A percentile compares a stretch with the other conserved stretches of the same genome.
phyloP scores from a whole-genome alignment of 1,139 yeast genomes.

The Candida albicans region DNA sequence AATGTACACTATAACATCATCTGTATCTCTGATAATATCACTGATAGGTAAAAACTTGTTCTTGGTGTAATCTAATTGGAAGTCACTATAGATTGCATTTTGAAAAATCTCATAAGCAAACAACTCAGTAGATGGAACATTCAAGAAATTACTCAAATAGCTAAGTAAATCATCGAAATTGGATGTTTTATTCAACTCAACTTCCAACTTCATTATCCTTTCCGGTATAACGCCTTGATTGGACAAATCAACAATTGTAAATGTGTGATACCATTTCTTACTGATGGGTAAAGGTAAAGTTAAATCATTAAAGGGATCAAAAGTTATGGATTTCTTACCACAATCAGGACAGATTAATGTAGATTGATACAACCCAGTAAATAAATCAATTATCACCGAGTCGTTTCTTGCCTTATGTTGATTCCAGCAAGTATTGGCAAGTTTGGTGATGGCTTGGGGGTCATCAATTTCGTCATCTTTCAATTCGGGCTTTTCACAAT shows the following conservation, averaged over 20 bases:
- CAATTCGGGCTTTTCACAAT: constrained; percentile 84
- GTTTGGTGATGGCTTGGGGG: constrained; percentile 49
- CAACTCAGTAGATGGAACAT: constrained; percentile 44
- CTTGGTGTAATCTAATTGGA: constrained; percentile 61
- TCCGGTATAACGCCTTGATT: constrained; percentile 38
- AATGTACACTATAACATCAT: constrained; percentile 70
- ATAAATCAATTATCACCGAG: constrained; percentile 79
- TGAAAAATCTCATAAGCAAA: constrained; percentile 73
- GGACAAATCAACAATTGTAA: constrained; percentile 60
- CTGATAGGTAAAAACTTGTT: constrained; percentile 65
- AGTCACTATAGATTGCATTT: constrained; percentile 66
- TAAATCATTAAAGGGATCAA: constrained; percentile 91
- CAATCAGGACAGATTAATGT: constrained; percentile 89
- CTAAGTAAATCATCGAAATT: constrained; percentile 63
- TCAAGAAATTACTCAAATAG: constrained; percentile 56
- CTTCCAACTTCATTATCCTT: constrained; percentile 50
- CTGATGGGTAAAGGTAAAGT: constrained; percentile 86
- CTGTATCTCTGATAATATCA: constrained; percentile 64
- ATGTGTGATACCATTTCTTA: constrained; percentile 68
- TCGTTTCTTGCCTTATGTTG: constrained; percentile 81
- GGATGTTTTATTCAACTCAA: constrained; percentile 68
- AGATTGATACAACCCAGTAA: constrained; percentile 88
- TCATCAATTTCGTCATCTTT: constrained; percentile 61
- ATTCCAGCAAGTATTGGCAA: constrained; percentile 81
- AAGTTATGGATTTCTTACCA: constrained; percentile 76